Base-by-base conservation (phyloP, 2,329 filamentous ascomycete species). In the Pseudogymnoascus sp. region DNA sequence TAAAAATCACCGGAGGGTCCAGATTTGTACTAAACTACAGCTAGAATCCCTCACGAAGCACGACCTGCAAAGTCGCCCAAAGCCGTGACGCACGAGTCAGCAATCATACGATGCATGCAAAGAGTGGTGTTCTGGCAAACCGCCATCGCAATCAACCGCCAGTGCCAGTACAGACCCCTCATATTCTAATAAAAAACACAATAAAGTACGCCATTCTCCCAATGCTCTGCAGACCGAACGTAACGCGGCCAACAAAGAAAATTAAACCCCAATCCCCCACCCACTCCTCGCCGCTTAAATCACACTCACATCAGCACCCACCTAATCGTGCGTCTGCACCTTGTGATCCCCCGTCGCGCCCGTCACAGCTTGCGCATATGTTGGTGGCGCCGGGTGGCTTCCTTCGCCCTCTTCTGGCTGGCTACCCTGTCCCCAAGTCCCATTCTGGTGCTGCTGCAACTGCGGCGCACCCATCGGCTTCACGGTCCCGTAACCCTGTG, bases 321-420 rank as follows among this genome's bases (percentile, higher is more conserved):
- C 50, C 28, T 71, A 73, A 65, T 72, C 70, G 38, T 61, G 67
- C 5, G 69, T 67, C 81, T 97, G 94, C 60, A 97, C 81, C 83
- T 97, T 97, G 76, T 97, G 78, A 73, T 97, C 93, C 1, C 91
- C 92, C 71, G 87, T 88, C 65, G 97, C 93, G 1, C 91, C 92
- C 70, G 87, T 88, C 64, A 97, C 88, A 59, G 91, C 93, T 76
- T 97, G 91, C 14, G 90, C 89, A 75, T 97, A 97, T 12, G 88
- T 91, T 3, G 94, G 93, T 38, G 77, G 75, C 33, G 84, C 80
- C 11, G 77, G 77, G 59, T 79, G 72, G 67, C 75, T 77, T 42
- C 80, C 75, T 70, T 78, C 78, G 64, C 66, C 69, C 25, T 63
- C 69, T 61, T 71, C 73, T 56, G 73, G 70, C 16, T 69, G 70